Evolutionary conservation across 2,329 filamentous ascomycete species (phyloP).

Genomic region (Botrytis fabae): DNA sequence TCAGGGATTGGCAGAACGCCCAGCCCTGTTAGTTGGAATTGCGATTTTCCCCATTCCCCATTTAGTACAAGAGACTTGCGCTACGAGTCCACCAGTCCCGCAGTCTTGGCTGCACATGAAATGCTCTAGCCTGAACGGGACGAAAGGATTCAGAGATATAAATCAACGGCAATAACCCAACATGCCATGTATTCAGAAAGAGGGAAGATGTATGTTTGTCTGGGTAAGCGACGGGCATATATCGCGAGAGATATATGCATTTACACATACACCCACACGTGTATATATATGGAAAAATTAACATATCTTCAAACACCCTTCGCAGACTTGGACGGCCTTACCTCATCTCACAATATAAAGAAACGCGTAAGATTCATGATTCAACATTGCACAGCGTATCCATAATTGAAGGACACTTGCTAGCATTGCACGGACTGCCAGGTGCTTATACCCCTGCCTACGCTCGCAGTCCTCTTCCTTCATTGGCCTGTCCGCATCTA

Average conservation of each 20-base stretch:
- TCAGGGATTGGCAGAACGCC: neutral
- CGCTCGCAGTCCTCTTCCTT: neutral
- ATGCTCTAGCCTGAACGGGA: neutral
- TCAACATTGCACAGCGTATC: neutral
- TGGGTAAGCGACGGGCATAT: neutral
- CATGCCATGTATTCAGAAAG: too few species aligned
- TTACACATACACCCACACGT: too few species aligned
- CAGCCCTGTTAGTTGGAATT: slow-evolving; percentile 1
- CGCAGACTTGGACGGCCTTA: neutral
- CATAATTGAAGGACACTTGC: neutral
- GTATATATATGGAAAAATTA: neutral
- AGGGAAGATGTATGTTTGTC: too few species aligned
- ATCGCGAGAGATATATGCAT: too few species aligned
- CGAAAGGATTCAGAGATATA: neutral
- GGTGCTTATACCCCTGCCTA: neutral
- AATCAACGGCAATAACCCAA: too few species aligned
- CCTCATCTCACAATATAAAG: neutral
- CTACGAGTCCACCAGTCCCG: neutral
- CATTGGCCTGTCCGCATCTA: neutral
- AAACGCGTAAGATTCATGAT: neutral
- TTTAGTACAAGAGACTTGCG: neutral
- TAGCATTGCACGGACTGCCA: neutral
- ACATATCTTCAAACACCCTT: neutral
- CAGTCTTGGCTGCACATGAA: neutral
- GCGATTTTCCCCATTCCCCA: neutral